These are phyloP conservation scores for Scheffersomyces titani DNA, from an alignment of 1,139 yeast genomes.

Conservation along the genomic window DNA sequence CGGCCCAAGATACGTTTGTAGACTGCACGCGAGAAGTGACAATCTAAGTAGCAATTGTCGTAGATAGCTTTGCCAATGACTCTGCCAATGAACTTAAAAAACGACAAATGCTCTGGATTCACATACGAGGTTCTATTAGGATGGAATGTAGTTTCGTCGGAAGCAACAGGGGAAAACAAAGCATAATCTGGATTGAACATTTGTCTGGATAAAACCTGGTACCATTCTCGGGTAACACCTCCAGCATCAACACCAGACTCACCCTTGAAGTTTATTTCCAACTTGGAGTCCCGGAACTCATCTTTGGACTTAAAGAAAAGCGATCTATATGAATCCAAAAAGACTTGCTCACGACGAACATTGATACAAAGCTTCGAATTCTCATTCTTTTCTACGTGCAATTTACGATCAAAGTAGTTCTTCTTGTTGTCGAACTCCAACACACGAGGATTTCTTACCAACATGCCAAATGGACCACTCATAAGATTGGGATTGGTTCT, in stretches of 20 bases:
- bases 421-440: constrained; percentile 94
- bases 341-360: constrained; percentile 87
- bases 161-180: constrained; percentile 84
- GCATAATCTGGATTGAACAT: constrained; percentile 98
- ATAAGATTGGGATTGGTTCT: constrained; percentile 87
- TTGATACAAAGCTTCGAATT: constrained; percentile 58
- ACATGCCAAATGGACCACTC: constrained; percentile 94
- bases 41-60: constrained; percentile 85
- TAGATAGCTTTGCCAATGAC: constrained; percentile 92
- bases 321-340: constrained; percentile 85
- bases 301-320: constrained; percentile 78
- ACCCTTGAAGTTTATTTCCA: constrained; percentile 83
- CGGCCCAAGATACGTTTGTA: constrained; percentile 84
- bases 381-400: constrained; percentile 51
- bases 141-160: constrained; percentile 93
- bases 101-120: constrained; percentile 89
- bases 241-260: constrained; percentile 99
- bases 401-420: constrained; percentile 75
- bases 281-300: constrained; percentile 70
- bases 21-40: constrained; percentile 94
- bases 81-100: constrained; percentile 92
- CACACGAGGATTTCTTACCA: constrained; percentile 86
- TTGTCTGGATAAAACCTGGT: constrained; percentile 88
- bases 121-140: constrained; percentile 93
- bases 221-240: constrained; percentile 98